These are phyloP conservation scores for Plasmopara viticola DNA, from an alignment of 352 stramenopile species.

Conservation along the genomic window DNA sequence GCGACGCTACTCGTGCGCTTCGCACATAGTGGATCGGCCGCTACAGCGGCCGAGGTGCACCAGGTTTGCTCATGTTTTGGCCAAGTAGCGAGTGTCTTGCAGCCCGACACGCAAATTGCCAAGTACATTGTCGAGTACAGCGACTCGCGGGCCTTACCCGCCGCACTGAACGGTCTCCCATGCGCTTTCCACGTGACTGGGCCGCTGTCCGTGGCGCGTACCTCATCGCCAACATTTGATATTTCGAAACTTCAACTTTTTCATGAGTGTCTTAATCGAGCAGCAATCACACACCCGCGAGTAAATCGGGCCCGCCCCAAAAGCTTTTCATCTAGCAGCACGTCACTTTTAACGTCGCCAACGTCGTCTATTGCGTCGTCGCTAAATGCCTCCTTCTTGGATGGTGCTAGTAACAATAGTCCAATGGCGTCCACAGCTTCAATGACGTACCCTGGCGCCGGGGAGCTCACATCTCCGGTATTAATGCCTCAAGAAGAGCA, in stretches of 20 bases:
- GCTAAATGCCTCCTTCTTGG: conserved; percentile 52
- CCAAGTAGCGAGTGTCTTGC: conserved; percentile 66
- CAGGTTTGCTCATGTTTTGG: conserved; percentile 64
- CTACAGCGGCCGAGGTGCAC: conserved; percentile 41
- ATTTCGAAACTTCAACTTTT: conserved; percentile 59
- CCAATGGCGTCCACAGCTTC: conserved; percentile 20
- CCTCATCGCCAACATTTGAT: conserved; percentile 49
- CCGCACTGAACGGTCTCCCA: conserved; percentile 36
- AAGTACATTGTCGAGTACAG: conserved; percentile 75
- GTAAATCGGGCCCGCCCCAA: conserved; percentile 29
- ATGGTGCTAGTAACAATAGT: conserved; percentile 25
- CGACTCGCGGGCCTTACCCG: conserved; percentile 45
- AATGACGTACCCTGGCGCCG: conserved; percentile 18
- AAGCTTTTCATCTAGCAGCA: conserved; percentile 59
- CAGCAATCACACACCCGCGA: conserved; percentile 8
- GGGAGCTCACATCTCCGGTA: conserved; percentile 23
- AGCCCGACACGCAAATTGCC: conserved; percentile 32
- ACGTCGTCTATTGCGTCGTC: conserved; percentile 63
- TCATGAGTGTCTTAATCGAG: conserved; percentile 37
- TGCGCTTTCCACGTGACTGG: conserved; percentile 28
- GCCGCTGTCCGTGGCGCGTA: conserved; percentile 39
- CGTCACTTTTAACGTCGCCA: conserved; percentile 57
- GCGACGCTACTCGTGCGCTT: conserved; percentile 54
- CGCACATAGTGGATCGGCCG: conserved; percentile 6
- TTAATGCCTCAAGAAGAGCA: conserved; percentile 31